These are phyloP conservation scores for Phlebiopsis gigantea DNA, from an alignment of 768 basidiomycete genomes.

Conservation along the genomic window DNA sequence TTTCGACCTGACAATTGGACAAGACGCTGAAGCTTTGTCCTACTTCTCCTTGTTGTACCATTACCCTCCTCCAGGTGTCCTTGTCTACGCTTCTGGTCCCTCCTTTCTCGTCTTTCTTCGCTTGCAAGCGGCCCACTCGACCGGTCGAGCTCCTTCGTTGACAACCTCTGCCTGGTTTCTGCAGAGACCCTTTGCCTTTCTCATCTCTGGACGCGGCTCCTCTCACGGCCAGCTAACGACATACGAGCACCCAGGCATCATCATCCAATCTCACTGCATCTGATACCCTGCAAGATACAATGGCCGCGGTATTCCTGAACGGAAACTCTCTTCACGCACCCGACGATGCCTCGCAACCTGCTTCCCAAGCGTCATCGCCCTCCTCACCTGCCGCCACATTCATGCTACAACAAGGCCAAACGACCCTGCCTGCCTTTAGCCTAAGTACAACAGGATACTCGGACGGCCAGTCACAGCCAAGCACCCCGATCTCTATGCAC, in stretches of 20 bases:
- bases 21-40: slow-evolving; percentile 11
- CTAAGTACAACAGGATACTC: slow-evolving; percentile 33
- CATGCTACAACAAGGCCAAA: slow-evolving; percentile 27
- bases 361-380: slow-evolving; percentile 31
- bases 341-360: slow-evolving; percentile 33
- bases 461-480: slow-evolving; percentile 36
- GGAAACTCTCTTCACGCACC: slow-evolving; percentile 22
- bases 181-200: slow-evolving; percentile 9
- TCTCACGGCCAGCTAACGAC: background rate
- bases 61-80: slow-evolving; percentile 6
- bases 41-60: slow-evolving; percentile 6
- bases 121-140: slow-evolving; percentile 3
- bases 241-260: background rate
- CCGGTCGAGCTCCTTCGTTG: slow-evolving; percentile 9
- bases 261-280: background rate
- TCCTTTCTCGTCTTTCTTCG: background rate
- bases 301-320: slow-evolving; percentile 23
- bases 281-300: slow-evolving; percentile 7
- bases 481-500: slow-evolving; percentile 25
- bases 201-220: background rate
- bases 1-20: slow-evolving; percentile 3
- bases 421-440: slow-evolving; percentile 32
- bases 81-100: slow-evolving; percentile 1
- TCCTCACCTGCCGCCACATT: slow-evolving; percentile 32
- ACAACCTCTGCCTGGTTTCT: slow-evolving; percentile 11